phyloP scores from a whole-genome alignment of 495 filamentous ascomycete species.

The Astrothelium macrocarpum region DNA sequence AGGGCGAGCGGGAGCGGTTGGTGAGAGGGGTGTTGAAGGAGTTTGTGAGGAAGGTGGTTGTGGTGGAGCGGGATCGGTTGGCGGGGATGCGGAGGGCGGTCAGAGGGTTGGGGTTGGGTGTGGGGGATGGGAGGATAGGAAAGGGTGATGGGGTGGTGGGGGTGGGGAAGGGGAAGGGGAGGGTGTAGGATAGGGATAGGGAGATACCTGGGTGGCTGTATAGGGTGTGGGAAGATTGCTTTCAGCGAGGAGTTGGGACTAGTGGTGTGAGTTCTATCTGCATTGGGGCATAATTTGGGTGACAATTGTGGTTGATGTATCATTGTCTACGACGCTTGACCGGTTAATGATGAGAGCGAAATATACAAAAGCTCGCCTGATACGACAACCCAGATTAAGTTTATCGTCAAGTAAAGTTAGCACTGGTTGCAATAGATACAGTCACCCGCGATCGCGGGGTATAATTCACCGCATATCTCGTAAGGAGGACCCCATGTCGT shows the following conservation, averaged over 20 bases:
- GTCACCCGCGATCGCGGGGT: too few relatives aligned
- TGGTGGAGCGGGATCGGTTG: slow-evolving; percentile 66
- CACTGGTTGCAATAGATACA: too few relatives aligned
- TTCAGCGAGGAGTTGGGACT: neutral
- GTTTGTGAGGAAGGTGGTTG: slow-evolving; percentile 67
- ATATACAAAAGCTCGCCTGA: too few relatives aligned
- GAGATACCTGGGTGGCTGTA: neutral
- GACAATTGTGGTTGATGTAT: neutral
- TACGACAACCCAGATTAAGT: too few relatives aligned
- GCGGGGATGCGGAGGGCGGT: slow-evolving; percentile 72
- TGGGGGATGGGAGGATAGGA: slow-evolving; percentile 3
- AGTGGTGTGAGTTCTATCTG: neutral
- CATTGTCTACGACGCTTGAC: too few relatives aligned
- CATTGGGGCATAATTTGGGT: neutral
- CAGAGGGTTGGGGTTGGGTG: slow-evolving; percentile 35
- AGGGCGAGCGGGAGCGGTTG: slow-evolving; percentile 72
- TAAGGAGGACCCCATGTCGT: too few relatives aligned
- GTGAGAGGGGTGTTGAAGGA: slow-evolving; percentile 63
- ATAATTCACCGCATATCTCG: too few relatives aligned
- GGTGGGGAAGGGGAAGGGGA: neutral
- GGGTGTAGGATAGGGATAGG: neutral
- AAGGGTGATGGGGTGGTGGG: neutral
- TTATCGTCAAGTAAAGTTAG: too few relatives aligned
- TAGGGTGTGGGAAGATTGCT: neutral
- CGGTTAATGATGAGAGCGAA: too few relatives aligned